These are phyloP conservation scores for Beauveria caledonica DNA, from an alignment of 2,329 filamentous ascomycete genomes.

Conservation along the genomic window DNA sequence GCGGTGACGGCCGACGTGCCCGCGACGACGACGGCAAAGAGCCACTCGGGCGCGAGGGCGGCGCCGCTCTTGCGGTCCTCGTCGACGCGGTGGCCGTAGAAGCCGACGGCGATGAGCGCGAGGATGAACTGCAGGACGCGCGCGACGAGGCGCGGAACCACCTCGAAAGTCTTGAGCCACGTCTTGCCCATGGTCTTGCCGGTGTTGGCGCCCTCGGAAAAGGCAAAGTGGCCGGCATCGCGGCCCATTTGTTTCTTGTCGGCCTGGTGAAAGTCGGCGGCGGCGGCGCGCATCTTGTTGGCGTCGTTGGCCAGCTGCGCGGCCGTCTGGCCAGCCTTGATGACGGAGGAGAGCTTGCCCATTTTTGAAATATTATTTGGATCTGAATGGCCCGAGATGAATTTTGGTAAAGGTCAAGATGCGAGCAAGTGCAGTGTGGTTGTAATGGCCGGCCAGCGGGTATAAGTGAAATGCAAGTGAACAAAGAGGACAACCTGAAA, in stretches of 20 bases:
- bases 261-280: conserved; percentile 23
- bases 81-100: conserved; percentile 58
- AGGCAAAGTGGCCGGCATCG: conserved; percentile 24
- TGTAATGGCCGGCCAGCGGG: neutral
- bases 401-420: neutral
- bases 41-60: conserved; percentile 49
- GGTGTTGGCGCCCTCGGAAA: conserved; percentile 25
- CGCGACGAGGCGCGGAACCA: conserved; percentile 41
- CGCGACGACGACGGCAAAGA: conserved; percentile 53
- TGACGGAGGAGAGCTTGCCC: conserved; percentile 22
- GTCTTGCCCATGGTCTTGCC: conserved; percentile 36
- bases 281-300: conserved; percentile 19
- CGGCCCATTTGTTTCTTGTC: conserved; percentile 28
- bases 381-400: neutral
- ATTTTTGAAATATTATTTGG: conserved; percentile 15
- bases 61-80: conserved; percentile 28
- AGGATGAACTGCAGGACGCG: conserved; percentile 64
- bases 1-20: conserved; percentile 46
- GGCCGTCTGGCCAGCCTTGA: conserved; percentile 27
- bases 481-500: neutral
- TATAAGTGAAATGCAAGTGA: conserved; percentile 8
- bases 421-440: neutral
- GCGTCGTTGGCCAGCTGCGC: conserved; percentile 25
- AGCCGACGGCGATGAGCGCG: conserved; percentile 58
- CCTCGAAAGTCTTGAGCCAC: conserved; percentile 38